phyloP scores from a whole-genome alignment of 2,329 filamentous ascomycete genomes.

The Tolypocladium cylindrosporum region DNA sequence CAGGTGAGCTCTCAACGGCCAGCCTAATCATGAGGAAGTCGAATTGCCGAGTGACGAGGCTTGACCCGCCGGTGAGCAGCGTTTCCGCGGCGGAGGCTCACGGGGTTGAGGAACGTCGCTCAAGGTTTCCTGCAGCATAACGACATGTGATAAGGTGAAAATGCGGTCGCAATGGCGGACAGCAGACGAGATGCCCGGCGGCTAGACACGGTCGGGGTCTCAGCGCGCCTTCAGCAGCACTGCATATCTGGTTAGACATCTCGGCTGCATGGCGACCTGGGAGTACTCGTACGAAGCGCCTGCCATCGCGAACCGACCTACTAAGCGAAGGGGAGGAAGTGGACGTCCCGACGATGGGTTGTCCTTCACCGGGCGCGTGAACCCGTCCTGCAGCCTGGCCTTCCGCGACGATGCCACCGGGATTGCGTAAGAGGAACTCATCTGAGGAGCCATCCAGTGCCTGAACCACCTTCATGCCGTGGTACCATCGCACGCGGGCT shows the following conservation, averaged over 20 bases:
- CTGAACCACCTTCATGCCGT: too few relatives aligned
- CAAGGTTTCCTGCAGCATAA: background rate
- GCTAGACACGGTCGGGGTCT: background rate
- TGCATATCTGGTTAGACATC: background rate
- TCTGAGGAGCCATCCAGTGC: too few relatives aligned
- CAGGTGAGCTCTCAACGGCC: background rate
- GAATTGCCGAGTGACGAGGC: background rate
- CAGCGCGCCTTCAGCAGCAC: background rate
- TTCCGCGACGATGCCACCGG: background rate
- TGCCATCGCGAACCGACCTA: background rate
- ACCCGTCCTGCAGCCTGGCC: background rate
- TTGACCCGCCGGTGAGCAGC: background rate
- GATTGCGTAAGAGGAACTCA: too few relatives aligned
- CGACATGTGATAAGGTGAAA: background rate
- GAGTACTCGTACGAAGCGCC: background rate
- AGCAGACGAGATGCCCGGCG: background rate
- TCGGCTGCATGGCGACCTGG: background rate
- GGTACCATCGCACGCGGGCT: too few relatives aligned
- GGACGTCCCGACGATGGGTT: background rate
- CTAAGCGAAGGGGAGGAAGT: background rate
- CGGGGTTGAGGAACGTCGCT: background rate
- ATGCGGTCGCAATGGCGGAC: background rate
- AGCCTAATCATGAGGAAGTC: background rate
- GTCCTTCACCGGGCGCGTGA: background rate
- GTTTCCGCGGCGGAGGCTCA: background rate